Evolutionary conservation across 2,329 filamentous ascomycete species (phyloP).

Genomic region (Fusarium miscanthi): DNA sequence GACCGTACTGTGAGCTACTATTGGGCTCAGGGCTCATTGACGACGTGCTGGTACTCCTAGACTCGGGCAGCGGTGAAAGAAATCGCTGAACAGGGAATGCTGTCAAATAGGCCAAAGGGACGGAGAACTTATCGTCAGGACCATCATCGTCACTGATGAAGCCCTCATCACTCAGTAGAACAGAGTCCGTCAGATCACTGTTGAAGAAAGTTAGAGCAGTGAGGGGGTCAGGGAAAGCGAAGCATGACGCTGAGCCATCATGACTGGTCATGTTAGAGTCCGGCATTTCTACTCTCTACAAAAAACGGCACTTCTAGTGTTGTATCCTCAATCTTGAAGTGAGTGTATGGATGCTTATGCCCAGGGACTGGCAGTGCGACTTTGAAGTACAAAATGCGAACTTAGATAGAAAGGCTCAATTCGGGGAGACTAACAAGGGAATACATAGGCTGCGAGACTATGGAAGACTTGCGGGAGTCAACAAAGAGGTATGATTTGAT

Average conservation of each 20-base stretch:
- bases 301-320: background rate
- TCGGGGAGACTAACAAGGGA: background rate
- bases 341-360: background rate
- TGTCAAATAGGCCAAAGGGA: slow-evolving; percentile 2
- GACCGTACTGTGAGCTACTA: background rate
- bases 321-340: background rate
- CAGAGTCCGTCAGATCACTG: slow-evolving; percentile 14
- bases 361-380: too few species aligned
- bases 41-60: background rate
- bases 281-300: background rate
- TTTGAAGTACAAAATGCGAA: too few species aligned
- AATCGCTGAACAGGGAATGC: background rate
- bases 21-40: background rate
- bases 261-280: background rate
- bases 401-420: background rate
- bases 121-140: background rate
- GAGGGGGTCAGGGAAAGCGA: slow-evolving; percentile 8
- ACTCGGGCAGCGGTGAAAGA: background rate
- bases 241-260: background rate
- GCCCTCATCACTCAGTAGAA: slow-evolving; percentile 3
- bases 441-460: background rate
- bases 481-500: background rate
- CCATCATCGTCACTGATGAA: background rate
- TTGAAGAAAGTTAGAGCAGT: slow-evolving; percentile 13
- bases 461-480: background rate